Conservation (phyloP, 805 yeast genomes). For the Ogataea methanolica region DNA sequence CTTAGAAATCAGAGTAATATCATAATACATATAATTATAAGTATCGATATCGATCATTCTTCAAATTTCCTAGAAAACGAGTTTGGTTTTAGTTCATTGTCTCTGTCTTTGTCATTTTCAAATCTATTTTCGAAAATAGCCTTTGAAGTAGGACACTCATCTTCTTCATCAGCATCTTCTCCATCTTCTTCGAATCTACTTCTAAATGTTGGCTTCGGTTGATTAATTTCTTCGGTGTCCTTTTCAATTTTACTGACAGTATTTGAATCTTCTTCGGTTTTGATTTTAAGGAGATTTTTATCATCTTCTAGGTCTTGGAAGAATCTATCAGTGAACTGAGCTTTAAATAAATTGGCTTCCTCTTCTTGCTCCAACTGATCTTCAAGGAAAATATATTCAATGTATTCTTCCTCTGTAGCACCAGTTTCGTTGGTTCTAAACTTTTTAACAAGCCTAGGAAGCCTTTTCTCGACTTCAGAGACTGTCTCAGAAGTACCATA, state of each 20-base stretch:
- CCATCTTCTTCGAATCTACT: conserved; percentile 4
- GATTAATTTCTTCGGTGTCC: background rate
- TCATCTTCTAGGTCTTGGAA: conserved; percentile 4
- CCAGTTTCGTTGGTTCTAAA: conserved; percentile 33
- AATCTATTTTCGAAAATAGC: conserved; percentile 2
- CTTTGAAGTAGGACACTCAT: background rate
- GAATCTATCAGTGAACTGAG: background rate
- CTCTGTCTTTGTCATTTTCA: conserved; percentile 1
- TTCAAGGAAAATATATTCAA: conserved; percentile 66
- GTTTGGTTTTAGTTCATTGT: background rate
- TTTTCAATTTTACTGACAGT: background rate
- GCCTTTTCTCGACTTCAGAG: conserved; percentile 35
- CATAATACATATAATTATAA: too few relatives aligned
- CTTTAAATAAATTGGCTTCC: conserved; percentile 7
- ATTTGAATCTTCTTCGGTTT: background rate
- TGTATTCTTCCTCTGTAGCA: conserved; percentile 48
- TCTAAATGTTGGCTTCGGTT: background rate
- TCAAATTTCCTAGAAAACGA: background rate
- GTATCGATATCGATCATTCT: background rate
- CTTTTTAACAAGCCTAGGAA: conserved; percentile 52
- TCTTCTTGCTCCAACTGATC: conserved; percentile 33
- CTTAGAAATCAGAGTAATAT: too few relatives aligned
- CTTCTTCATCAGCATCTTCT: conserved; percentile 5
- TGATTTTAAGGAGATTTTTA: background rate
- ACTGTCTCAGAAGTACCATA: conserved; percentile 49